Evolutionary conservation across 1,284 basidiomycete genomes (phyloP), one percentile per base, ranked within the genome.

Genomic region (Malassezia furfur): DNA sequence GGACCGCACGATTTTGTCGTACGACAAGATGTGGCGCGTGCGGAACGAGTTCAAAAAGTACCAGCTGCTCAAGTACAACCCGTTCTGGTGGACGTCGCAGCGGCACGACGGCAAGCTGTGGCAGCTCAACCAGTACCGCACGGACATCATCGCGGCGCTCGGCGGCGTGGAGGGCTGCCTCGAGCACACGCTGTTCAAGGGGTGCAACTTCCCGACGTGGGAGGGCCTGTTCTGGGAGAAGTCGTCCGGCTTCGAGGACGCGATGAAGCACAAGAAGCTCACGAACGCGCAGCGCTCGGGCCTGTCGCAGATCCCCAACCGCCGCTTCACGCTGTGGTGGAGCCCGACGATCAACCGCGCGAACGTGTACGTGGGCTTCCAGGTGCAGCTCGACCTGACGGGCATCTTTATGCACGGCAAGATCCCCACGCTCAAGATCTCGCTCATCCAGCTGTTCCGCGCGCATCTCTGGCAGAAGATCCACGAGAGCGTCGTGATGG

Each of bases 251-350:
- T 93, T 93, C 78, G 88, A 91, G 73, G 91, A 96, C 77, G 91
- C 88, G 1, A 98, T 96, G 93, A 82, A 91, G 76, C 72, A 76
- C 64, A 79, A 79, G 60, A 79, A 78, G 59, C 68, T 94, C 52
- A 94, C 90, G 41, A 94, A 91, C 72, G 93, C 88, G 30, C 93
- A 91, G 79, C 85, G 90, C 45, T 94, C 90, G 38, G 91, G 91
- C 86, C 78, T 96, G 39, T 91, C 90, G 75, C 91, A 98, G 76
- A 96, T 99, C 75, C 94, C 94, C 7, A 99, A 98, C 76, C 91
- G 94, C 84, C 87, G 93, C n/a, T 98, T 98, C 80, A 98, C 91
- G 3, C 81, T 98, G 6, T 99, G 94, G 94, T 99, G 93, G 93
- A 91, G 87, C 72, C 91, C 91, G 17, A 78, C 78, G 6, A 91